Evolutionary conservation across 1,284 basidiomycete species (phyloP).

Genomic region (Uromyces viciae-fabae): DNA sequence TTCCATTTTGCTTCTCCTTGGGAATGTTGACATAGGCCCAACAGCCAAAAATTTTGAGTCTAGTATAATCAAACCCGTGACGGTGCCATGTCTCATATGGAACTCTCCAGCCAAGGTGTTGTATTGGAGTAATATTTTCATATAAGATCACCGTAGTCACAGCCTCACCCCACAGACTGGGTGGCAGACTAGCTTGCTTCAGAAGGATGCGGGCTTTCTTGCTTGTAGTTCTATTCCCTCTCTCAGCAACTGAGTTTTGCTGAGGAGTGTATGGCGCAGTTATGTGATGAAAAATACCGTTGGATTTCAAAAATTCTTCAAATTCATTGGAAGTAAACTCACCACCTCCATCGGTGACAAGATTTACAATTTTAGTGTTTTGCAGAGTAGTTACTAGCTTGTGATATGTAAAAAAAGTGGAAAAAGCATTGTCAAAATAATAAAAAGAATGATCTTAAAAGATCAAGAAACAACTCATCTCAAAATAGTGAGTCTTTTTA

Average conservation of each 20-base stretch:
- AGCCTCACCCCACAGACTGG: conserved; percentile 55
- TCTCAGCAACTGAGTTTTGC: conserved; percentile 54
- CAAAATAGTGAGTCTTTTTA: too few species aligned
- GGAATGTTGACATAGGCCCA: neutral
- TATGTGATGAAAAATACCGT: neutral
- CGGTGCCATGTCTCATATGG: neutral
- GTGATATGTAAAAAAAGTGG: neutral
- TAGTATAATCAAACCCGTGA: neutral
- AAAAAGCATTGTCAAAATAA: too few species aligned
- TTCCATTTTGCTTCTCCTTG: neutral
- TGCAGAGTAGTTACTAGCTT: neutral
- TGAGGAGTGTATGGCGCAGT: conserved; percentile 52
- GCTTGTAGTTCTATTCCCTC: conserved; percentile 52
- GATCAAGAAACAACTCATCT: too few species aligned
- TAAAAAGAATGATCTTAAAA: too few species aligned
- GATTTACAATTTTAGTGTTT: neutral
- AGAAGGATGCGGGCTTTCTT: conserved; percentile 52
- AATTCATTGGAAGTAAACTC: neutral
- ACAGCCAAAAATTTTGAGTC: neutral
- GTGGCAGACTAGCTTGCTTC: conserved; percentile 50
- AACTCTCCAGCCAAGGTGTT: neutral
- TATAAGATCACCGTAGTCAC: conserved; percentile 54
- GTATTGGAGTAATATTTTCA: conserved; percentile 49
- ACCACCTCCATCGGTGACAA: neutral
- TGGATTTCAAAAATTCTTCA: neutral